phyloP scores from a whole-genome alignment of 768 basidiomycete genomes.

The Exsudoporus frostii region DNA sequence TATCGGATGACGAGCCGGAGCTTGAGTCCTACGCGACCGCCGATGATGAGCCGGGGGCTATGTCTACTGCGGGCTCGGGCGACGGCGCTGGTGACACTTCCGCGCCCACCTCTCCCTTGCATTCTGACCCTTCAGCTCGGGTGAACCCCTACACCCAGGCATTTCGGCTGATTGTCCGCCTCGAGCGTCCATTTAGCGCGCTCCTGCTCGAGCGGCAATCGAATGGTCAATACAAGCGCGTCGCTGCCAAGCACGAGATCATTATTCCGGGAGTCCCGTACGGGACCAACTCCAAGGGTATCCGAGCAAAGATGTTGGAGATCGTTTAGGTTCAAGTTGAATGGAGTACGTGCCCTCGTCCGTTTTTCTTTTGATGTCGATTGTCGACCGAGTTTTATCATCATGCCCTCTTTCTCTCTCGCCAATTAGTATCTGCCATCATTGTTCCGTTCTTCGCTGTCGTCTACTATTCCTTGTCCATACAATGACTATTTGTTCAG shows the following conservation, averaged over 20 bases:
- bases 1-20: not conserved
- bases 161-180: not conserved
- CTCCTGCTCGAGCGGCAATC: slow-evolving; percentile 3
- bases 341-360: not conserved
- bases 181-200: not conserved
- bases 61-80: no score
- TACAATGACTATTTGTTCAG: no score
- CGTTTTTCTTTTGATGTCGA: not conserved
- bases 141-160: not conserved
- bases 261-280: not conserved
- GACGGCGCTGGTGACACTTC: not conserved
- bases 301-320: not conserved
- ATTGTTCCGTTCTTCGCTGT: no score
- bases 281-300: no score
- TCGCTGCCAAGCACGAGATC: slow-evolving; percentile 4
- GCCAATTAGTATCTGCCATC: no score
- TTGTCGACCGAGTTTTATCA: not conserved
- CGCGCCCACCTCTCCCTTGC: not conserved
- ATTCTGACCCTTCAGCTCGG: not conserved
- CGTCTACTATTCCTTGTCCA: no score
- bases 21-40: not conserved
- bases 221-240: slow-evolving; percentile 16
- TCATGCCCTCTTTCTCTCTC: no score
- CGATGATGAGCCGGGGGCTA: no score
- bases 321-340: not conserved